Percentiles rank a stretch among this genome's conserved stretches.
These are phyloP conservation scores for Elsinoe fawcettii DNA, from an alignment of 2,329 filamentous ascomycete species.

Conservation along the genomic window DNA sequence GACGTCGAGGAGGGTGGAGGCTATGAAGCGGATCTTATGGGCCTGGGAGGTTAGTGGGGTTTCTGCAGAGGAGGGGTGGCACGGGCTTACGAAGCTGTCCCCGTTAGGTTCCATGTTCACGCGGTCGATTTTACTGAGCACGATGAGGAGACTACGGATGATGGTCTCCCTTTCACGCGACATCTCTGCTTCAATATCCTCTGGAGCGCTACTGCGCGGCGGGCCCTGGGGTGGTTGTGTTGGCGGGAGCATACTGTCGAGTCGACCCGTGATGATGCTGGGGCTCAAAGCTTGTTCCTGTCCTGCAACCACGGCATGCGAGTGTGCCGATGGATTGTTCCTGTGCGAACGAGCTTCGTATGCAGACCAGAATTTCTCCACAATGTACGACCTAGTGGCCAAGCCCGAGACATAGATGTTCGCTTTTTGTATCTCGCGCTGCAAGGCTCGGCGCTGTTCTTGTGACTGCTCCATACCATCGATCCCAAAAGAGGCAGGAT, in stretches of 20 bases:
- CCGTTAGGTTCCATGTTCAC: constrained; percentile 73
- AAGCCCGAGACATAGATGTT: constrained; percentile 81
- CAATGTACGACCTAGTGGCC: constrained; percentile 72
- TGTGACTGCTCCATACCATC: constrained; percentile 26
- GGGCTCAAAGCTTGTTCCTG: constrained; percentile 24
- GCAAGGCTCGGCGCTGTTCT: constrained; percentile 44
- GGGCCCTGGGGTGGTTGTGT: constrained; percentile 28
- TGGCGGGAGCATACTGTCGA: constrained; percentile 26
- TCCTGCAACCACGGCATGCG: constrained; percentile 23
- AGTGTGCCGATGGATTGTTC: constrained; percentile 39
- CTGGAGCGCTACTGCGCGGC: constrained; percentile 27
- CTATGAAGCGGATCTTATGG: constrained; percentile 77
- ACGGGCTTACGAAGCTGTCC: constrained; percentile 51
- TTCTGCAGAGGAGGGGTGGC: no score
- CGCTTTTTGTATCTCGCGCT: constrained; percentile 85
- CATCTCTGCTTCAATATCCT: constrained; percentile 56
- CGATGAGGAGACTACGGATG: constrained; percentile 66
- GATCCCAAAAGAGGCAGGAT: constrained; percentile 23
- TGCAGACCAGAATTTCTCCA: constrained; percentile 76
- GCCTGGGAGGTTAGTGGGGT: no score
- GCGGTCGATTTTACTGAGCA: constrained; percentile 71
- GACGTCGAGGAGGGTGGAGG: constrained; percentile 65
- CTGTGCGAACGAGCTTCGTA: constrained; percentile 53
- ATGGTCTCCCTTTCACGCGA: constrained; percentile 70
- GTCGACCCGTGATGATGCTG: constrained; percentile 31